Evolutionary conservation across 257 asterid genomes (phyloP).

Genomic region (Nicotiana sylvestris): DNA sequence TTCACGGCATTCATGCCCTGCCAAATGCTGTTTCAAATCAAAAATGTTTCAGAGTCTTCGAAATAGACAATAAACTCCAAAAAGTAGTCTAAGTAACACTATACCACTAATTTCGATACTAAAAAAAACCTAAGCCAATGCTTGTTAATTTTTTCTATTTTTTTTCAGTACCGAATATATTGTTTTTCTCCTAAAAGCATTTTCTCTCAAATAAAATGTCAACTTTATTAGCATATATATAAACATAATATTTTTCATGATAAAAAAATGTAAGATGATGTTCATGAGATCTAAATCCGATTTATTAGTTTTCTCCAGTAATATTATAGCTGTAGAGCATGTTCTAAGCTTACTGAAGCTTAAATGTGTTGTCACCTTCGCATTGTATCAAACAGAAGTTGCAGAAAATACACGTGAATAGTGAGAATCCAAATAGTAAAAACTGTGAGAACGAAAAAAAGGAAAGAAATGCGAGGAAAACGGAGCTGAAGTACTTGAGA

Average conservation of each 20-base stretch:
- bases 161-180: not conserved
- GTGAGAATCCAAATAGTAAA: not conserved
- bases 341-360: not conserved
- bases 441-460: not conserved
- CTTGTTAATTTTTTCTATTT: not conserved
- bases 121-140: not conserved
- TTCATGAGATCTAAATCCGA: not conserved
- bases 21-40: constrained; percentile 79
- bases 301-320: not conserved
- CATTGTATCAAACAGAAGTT: not conserved
- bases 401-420: not conserved
- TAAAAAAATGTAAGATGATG: not conserved
- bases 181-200: not conserved
- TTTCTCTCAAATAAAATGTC: not conserved
- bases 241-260: not conserved
- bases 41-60: constrained; percentile 46
- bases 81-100: not conserved
- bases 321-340: not conserved
- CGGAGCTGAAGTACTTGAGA: constrained; percentile 41
- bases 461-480: not conserved
- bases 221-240: not conserved
- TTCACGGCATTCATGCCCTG: constrained; percentile 66
- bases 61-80: constrained; percentile 23
- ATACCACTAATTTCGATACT: not conserved
- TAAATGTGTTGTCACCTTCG: not conserved